Evolutionary conservation across 108 stramenopile genomes (phyloP).

Genomic region (Pelagomonas calceolata): DNA sequence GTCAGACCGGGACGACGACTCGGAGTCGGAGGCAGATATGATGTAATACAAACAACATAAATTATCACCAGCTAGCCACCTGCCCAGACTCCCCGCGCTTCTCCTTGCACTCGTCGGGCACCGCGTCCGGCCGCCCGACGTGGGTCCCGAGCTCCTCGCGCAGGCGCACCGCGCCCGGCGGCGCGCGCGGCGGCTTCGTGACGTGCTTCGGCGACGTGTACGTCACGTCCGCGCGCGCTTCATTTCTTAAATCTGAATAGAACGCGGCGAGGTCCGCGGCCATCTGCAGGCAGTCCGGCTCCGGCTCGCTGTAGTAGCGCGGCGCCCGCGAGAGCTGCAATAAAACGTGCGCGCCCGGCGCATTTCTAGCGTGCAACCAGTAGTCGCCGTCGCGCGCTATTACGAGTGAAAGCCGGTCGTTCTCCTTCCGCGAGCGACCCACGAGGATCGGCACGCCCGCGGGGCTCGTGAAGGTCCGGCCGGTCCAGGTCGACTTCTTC

Average conservation of each 20-base stretch:
- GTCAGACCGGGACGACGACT: too few species aligned
- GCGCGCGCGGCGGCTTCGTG: conserved; percentile 64
- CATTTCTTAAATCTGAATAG: conserved; percentile 63
- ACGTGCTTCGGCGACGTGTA: conserved; percentile 69
- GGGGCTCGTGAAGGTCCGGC: conserved; percentile 44
- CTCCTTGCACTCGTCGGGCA: conserved; percentile 54
- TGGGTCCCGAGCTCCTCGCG: conserved; percentile 57
- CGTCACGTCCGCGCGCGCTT: conserved; percentile 52
- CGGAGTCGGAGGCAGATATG: too few species aligned
- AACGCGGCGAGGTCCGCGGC: conserved; percentile 69
- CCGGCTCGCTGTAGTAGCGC: conserved; percentile 29
- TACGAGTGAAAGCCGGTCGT: conserved; percentile 61
- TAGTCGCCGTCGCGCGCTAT: conserved; percentile 59
- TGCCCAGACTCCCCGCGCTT: conserved; percentile 38
- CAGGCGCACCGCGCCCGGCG: conserved; percentile 65
- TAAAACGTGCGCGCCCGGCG: conserved; percentile 70
- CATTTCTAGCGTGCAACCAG: conserved; percentile 72
- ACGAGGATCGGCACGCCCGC: conserved; percentile 62
- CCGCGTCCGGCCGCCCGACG: conserved; percentile 54
- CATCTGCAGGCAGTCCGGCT: conserved; percentile 56
- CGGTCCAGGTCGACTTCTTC: conserved; percentile 40
- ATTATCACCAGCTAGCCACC: too few species aligned
- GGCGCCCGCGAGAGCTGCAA: conserved; percentile 50
- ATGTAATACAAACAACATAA: too few species aligned
- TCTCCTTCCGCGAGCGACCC: conserved; percentile 67